Evolutionary conservation across 495 filamentous ascomycete species (phyloP).

Genomic region (Aspergillus biplanus): DNA sequence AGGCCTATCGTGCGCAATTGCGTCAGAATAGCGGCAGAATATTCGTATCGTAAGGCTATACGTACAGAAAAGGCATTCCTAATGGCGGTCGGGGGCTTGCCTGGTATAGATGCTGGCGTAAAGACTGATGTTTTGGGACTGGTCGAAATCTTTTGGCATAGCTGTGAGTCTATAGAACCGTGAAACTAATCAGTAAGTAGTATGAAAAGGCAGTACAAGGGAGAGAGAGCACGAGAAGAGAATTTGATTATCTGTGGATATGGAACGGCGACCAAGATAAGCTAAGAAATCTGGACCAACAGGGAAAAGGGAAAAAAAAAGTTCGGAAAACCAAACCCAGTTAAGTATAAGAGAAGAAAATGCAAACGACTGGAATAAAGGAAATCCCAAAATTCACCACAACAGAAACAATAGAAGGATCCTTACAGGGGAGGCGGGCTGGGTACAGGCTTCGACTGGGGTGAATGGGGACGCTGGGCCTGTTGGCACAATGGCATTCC

Average conservation of each 20-base stretch:
- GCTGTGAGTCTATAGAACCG: constrained; percentile 28
- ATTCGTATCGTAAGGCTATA: constrained; percentile 23
- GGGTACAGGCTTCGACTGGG: constrained; percentile 2
- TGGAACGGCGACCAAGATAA: neutral
- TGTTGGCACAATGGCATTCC: constrained; percentile 22
- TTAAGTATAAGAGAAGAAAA: neutral
- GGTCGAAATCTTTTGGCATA: constrained; percentile 35
- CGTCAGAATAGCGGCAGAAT: constrained; percentile 14
- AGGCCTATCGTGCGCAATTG: constrained; percentile 1
- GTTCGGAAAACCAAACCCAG: neutral
- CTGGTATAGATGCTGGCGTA: constrained; percentile 33
- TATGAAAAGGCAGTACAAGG: neutral
- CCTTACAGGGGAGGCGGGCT: constrained; percentile 3
- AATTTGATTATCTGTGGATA: neutral
- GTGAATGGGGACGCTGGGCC: constrained; percentile 3
- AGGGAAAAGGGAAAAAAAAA: constrained; percentile 14
- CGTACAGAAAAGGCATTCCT: constrained; percentile 37
- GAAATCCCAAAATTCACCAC: constrained; percentile 5
- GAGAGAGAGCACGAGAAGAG: neutral
- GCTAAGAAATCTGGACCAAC: neutral
- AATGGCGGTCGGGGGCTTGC: constrained; percentile 28
- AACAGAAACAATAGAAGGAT: neutral
- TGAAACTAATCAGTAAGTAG: neutral
- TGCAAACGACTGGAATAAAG: neutral
- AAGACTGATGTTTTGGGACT: constrained; percentile 23